Conservation (phyloP, 176 grass and related monocot genomes). For the Avena eriantha region DNA sequence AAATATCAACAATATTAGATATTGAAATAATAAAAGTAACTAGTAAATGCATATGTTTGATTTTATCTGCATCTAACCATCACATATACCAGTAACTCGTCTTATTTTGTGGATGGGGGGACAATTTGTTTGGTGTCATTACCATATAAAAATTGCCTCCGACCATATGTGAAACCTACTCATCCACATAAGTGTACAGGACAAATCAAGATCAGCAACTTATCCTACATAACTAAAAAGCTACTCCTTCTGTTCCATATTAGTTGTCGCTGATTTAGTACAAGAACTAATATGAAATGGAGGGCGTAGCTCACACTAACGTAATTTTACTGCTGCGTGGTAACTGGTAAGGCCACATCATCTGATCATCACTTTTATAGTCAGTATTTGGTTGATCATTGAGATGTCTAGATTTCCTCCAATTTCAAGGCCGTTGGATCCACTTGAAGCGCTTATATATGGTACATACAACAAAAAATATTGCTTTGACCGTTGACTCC, state of each 20-base stretch:
- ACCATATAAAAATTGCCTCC: constrained; percentile 10
- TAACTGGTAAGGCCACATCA: background rate
- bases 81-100: background rate
- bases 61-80: background rate
- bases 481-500: background rate
- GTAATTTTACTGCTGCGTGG: background rate
- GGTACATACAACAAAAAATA: background rate
- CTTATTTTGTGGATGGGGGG: background rate
- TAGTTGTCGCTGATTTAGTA: no score
- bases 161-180: background rate
- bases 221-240: background rate
- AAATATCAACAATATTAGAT: background rate
- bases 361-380: background rate
- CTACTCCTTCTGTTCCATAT: background rate
- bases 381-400: background rate
- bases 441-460: background rate
- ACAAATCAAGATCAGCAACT: background rate
- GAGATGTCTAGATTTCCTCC: background rate
- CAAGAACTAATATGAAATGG: no score
- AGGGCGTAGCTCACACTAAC: background rate
- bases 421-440: background rate
- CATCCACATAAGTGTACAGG: background rate
- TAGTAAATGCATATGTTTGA: constrained; percentile 2
- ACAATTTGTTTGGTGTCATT: background rate
- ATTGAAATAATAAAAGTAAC: background rate